Base-by-base conservation (phyloP, 2,329 filamentous ascomycete genomes). In the Rugonectria rugulosa region DNA sequence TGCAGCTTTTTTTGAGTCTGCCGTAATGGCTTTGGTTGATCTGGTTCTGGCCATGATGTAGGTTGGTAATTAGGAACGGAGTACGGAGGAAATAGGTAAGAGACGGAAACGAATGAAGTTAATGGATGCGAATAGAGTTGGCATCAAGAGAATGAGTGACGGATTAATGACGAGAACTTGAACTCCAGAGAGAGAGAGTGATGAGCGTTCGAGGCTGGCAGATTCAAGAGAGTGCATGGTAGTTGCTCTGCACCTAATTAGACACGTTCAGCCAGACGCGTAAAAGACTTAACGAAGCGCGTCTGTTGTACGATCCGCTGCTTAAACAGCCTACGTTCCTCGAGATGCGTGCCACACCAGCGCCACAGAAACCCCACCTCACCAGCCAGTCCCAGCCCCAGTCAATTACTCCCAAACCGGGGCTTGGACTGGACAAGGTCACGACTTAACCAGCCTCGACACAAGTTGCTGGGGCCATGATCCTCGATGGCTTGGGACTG, bases 31-130 rank as follows among this genome's bases (percentile, higher is more conserved):
- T 63, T 77, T 79, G 40, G 71, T 68, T 10, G 81, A 75, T 62
- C 82, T 75, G 56, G 82, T 83, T 61, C 77, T 76, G 44, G 80
- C 76, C 82, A 85, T 85, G 52, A 38, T 38, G 12, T 32, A 36
- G 54, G 24, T 20, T 20, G 17, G 15, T 11, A 26, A 50, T 24
- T 17, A 19, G 27, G 42, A n/a, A n/a, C n/a, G n/a, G 19, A 26
- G 8, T 19, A 6, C 24, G 12, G 4, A 56, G 29, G 21, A 21
- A 9, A 44, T 40, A 11, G 32, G n/a, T n/a, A n/a, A n/a, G 40
- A 20, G 4, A 26, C 11, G 29, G n/a, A 36, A 37, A 19, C 9
- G 41, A 44, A 36, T 21, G 43, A 24, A 12, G 20, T 29, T 11
- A 32, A 31, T 44, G 29, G 40, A 38, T 12, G 17, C 24, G 29